Evolutionary conservation across 805 yeast genomes (phyloP).

Genomic region (Candida parachauliodes): DNA sequence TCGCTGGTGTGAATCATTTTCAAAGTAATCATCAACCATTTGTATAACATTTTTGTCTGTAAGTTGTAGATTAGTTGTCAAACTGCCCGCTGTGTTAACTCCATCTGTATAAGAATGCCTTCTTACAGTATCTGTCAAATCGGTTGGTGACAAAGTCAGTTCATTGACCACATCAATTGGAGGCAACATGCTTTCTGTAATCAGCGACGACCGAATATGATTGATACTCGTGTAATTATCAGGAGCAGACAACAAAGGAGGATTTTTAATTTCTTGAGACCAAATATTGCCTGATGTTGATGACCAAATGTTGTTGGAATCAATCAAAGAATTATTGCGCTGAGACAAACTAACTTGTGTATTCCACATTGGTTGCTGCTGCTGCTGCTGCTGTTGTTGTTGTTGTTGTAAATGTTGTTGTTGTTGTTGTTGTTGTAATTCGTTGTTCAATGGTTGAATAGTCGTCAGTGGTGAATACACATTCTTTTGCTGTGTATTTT

Average conservation of each 20-base stretch:
- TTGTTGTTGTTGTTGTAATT: not conserved
- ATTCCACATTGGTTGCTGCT: slow-evolving; percentile 3
- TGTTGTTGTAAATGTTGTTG: not conserved
- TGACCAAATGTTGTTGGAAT: slow-evolving; percentile 5
- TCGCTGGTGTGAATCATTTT: slow-evolving; percentile 34
- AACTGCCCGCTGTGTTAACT: slow-evolving; percentile 3
- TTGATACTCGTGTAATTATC: slow-evolving; percentile 4
- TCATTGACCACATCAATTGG: slow-evolving; percentile 1
- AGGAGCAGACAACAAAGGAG: not conserved
- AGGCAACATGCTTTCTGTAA: slow-evolving; percentile 7
- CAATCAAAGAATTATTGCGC: slow-evolving; percentile 4
- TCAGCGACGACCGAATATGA: slow-evolving; percentile 9
- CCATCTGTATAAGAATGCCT: slow-evolving; percentile 14
- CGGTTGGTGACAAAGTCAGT: slow-evolving; percentile 5
- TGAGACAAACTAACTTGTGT: not conserved
- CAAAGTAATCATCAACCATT: slow-evolving; percentile 32
- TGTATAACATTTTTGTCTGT: slow-evolving; percentile 12
- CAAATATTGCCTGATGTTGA: slow-evolving; percentile 8
- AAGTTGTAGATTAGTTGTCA: not conserved
- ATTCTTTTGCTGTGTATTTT: not conserved
- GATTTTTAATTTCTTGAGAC: slow-evolving; percentile 1
- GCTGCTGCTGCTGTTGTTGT: slow-evolving; percentile 2
- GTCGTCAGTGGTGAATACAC: not conserved
- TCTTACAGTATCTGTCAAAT: slow-evolving; percentile 7
- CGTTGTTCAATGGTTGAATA: not conserved